phyloP scores from a whole-genome alignment of 495 filamentous ascomycete species.

The Copromyces sp. region DNA sequence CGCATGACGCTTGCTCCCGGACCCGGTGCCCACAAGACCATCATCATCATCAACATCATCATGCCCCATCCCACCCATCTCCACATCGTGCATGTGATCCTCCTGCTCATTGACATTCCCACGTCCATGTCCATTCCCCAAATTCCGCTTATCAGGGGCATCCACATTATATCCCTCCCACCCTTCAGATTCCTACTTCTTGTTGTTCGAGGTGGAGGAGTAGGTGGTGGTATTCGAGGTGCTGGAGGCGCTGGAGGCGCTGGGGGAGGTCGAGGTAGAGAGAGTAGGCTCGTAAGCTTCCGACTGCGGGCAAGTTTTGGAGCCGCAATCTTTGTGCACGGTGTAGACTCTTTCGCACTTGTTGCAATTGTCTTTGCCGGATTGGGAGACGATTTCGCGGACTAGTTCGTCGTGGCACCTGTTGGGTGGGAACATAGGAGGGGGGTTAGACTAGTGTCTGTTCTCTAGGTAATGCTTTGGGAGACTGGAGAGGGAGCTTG shows the following conservation, averaged over 20 bases:
- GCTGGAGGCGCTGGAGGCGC: no score
- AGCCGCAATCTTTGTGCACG: background rate
- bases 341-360: background rate
- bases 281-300: background rate
- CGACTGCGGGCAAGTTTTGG: background rate
- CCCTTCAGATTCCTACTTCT: background rate
- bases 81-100: no score
- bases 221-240: no score
- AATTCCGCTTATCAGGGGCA: no score
- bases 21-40: background rate
- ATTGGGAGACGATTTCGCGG: background rate
- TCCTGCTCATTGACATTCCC: no score
- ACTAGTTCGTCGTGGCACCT: background rate
- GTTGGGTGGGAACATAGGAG: background rate
- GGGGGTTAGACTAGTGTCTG: background rate
- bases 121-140: no score
- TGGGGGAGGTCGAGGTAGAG: no score
- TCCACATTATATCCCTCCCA: background rate
- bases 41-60: background rate
- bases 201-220: background rate
- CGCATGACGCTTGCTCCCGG: background rate
- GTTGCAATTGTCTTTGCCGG: background rate
- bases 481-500: no score
- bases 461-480: background rate
- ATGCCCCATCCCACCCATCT: background rate